Percentiles rank a stretch among this genome's conserved stretches.
Evolutionary conservation across 2,329 filamentous ascomycete species (phyloP).

Genomic region (Fusarium clavum): DNA sequence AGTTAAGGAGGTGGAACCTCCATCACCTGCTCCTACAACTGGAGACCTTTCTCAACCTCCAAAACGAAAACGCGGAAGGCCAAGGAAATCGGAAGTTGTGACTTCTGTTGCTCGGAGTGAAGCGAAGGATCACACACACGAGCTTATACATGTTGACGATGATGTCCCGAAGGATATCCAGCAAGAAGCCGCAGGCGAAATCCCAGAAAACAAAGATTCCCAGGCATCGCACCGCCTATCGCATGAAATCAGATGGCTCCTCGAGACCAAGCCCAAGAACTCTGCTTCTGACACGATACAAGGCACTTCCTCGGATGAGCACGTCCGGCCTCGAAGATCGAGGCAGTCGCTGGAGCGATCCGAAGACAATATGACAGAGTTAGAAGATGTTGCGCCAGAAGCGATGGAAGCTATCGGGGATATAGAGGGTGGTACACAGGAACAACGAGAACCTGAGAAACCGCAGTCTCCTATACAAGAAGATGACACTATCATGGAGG

Average conservation of each 20-base stretch:
- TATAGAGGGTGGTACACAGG: neutral
- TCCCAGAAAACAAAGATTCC: neutral
- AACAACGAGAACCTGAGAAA: neutral
- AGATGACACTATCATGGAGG: neutral
- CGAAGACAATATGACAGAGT: neutral
- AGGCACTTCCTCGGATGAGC: neutral
- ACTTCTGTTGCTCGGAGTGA: neutral
- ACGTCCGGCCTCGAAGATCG: neutral
- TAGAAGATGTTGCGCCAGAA: neutral
- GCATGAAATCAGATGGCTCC: slow-evolving; percentile 34
- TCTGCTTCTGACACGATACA: neutral
- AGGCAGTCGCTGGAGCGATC: neutral
- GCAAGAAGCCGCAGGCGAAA: neutral
- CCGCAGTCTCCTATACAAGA: neutral
- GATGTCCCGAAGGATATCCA: neutral
- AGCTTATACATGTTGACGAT: neutral
- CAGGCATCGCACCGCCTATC: neutral
- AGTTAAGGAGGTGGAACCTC: neutral
- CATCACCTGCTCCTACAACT: neutral
- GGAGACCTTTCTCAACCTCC: neutral
- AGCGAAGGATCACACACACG: neutral
- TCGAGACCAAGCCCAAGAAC: slow-evolving; percentile 21
- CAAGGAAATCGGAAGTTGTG: slow-evolving; percentile 7
- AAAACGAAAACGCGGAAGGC: slow-evolving; percentile 17
- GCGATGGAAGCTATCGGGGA: neutral